These are phyloP conservation scores for Iris macrosiphon DNA, from an alignment of 106 monocot species.

Conservation along the genomic window DNA sequence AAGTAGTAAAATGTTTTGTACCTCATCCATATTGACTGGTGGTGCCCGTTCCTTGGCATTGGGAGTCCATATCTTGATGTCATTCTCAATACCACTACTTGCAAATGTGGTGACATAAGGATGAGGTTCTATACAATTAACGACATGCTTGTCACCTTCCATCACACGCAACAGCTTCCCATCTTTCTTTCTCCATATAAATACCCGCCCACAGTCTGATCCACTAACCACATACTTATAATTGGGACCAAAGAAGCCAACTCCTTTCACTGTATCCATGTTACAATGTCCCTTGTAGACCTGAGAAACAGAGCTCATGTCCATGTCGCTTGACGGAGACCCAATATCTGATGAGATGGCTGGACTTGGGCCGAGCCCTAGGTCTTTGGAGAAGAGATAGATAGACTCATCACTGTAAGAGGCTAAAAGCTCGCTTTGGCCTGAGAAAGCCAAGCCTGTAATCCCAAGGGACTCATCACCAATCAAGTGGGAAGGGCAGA, in stretches of 20 bases:
- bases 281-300: constrained; percentile 51
- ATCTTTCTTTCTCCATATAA: constrained; percentile 74
- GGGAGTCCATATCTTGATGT: constrained; percentile 91
- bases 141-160: constrained; percentile 58
- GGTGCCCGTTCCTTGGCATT: constrained; percentile 48
- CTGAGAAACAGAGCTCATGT: constrained; percentile 1
- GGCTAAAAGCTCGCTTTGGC: constrained; percentile 50
- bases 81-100: constrained; percentile 81
- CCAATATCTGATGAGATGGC: too few relatives aligned
- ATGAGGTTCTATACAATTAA: constrained; percentile 86
- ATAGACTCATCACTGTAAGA: constrained; percentile 62
- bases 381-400: constrained; percentile 56
- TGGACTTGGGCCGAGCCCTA: constrained; percentile 48
- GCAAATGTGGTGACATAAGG: constrained; percentile 59
- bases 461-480: constrained; percentile 49
- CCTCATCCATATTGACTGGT: constrained; percentile 60
- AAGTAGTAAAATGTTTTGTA: constrained; percentile 12
- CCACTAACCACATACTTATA: constrained; percentile 74
- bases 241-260: constrained; percentile 65
- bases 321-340: neutral
- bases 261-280: constrained; percentile 61
- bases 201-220: constrained; percentile 73
- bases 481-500: constrained; percentile 73
- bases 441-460: constrained; percentile 72
- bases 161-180: constrained; percentile 57